Evolutionary conservation across 2,329 filamentous ascomycete species (phyloP).

Genomic region (Xylaria sp.): DNA sequence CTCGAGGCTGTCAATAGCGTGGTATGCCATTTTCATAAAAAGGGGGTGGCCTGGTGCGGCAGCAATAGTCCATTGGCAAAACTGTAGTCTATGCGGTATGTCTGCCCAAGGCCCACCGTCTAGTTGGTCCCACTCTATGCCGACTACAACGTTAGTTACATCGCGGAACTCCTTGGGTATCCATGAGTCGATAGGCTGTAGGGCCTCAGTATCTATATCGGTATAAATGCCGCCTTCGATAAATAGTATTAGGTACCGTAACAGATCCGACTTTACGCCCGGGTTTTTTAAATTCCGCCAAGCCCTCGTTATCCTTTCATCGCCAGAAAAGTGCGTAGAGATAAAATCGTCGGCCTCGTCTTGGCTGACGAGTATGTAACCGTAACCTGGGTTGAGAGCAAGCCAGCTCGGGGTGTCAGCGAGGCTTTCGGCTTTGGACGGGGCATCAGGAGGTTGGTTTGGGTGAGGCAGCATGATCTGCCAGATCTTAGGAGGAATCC

Average conservation of each 20-base stretch:
- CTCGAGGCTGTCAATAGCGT: conserved; percentile 42
- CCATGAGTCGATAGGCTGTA: conserved; percentile 59
- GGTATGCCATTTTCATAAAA: conserved; percentile 45
- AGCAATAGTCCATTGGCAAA: conserved; percentile 54
- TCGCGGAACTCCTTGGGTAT: conserved; percentile 69
- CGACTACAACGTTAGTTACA: conserved; percentile 46
- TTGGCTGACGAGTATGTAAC: conserved; percentile 46
- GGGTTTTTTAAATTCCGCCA: conserved; percentile 45
- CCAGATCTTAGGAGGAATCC: conserved; percentile 46
- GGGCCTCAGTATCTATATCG: conserved; percentile 58
- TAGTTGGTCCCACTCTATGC: conserved; percentile 50
- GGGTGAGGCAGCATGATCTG: conserved; percentile 44
- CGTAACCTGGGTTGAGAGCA: conserved; percentile 43
- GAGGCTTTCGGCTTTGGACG: conserved; percentile 35
- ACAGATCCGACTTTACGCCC: conserved; percentile 60
- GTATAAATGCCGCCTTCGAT: conserved; percentile 68
- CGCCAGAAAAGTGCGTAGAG: conserved; percentile 38
- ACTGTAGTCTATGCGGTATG: conserved; percentile 48
- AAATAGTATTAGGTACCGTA: conserved; percentile 75
- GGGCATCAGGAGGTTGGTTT: conserved; percentile 7
- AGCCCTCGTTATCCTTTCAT: conserved; percentile 36
- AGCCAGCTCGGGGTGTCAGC: conserved; percentile 44
- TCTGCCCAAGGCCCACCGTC: conserved; percentile 46
- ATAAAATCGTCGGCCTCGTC: conserved; percentile 46
- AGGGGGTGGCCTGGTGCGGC: conserved; percentile 50